Percentiles rank a stretch among this genome's conserved stretches.
Evolutionary conservation across 148 eudicot species (phyloP).

Genomic region (Rhododendron simsii): DNA sequence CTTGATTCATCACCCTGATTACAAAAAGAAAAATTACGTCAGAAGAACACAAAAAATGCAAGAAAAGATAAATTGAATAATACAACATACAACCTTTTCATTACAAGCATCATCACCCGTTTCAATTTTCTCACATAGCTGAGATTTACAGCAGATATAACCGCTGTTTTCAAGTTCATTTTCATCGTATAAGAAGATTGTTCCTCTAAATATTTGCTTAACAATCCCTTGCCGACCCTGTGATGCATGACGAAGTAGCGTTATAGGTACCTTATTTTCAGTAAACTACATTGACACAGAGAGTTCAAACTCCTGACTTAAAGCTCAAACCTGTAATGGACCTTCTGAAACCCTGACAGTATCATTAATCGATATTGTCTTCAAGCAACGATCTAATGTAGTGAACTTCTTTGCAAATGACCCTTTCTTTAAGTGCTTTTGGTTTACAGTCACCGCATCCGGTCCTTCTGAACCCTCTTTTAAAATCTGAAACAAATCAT

Average conservation of each 20-base stretch:
- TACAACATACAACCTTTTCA: conserved; percentile 55
- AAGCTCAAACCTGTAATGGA: conserved; percentile 61
- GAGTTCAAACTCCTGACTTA: not conserved
- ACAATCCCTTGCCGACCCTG: conserved; percentile 81
- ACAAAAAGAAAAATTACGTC: not conserved
- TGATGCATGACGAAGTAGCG: conserved; percentile 11
- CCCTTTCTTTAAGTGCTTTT: conserved; percentile 51
- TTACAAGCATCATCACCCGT: conserved; percentile 33
- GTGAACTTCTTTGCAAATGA: conserved; percentile 71
- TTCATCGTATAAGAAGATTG: conserved; percentile 67
- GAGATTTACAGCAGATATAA: conserved; percentile 65
- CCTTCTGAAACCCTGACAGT: conserved; percentile 64
- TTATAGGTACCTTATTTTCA: not conserved
- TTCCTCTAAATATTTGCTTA: conserved; percentile 74
- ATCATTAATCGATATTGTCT: conserved; percentile 60
- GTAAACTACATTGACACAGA: not conserved
- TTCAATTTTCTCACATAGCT: conserved; percentile 60
- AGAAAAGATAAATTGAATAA: not conserved
- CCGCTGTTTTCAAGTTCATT: conserved; percentile 65
- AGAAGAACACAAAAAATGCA: not conserved
- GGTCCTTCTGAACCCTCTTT: conserved; percentile 75
- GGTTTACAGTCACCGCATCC: conserved; percentile 35
- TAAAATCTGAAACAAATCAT: conserved; percentile 40
- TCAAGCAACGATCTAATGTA: conserved; percentile 63
- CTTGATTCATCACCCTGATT: conserved; percentile 56